Evolutionary conservation across 2,329 filamentous ascomycete species (phyloP).

Genomic region (Trichophyton schoenleinii): DNA sequence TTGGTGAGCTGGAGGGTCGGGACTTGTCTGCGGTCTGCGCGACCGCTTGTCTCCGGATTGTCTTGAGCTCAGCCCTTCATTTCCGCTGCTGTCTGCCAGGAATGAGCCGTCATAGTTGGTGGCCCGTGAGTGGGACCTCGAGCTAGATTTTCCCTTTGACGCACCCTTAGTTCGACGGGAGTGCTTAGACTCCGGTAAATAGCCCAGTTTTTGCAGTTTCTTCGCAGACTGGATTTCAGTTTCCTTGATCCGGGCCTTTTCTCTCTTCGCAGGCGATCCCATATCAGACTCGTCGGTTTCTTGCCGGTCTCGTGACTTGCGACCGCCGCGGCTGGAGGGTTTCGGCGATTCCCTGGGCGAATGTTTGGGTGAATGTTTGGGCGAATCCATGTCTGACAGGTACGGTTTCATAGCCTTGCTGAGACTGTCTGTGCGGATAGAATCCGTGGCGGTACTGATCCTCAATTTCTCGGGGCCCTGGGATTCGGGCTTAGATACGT

Average conservation of each 20-base stretch:
- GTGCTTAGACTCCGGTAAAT: not conserved
- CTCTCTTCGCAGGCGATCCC: not conserved
- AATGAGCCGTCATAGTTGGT: slow-evolving; percentile 21
- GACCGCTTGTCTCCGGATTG: not conserved
- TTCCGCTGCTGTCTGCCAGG: slow-evolving; percentile 26
- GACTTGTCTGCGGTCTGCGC: slow-evolving; percentile 4
- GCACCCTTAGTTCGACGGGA: not conserved
- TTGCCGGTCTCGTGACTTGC: slow-evolving; percentile 15
- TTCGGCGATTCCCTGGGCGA: too few relatives aligned
- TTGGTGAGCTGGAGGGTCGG: not conserved
- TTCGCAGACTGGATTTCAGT: not conserved
- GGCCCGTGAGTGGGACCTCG: not conserved
- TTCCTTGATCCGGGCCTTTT: not conserved
- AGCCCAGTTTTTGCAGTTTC: not conserved
- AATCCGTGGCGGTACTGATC: slow-evolving; percentile 19
- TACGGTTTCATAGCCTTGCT: slow-evolving; percentile 81
- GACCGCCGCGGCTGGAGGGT: slow-evolving; percentile 11
- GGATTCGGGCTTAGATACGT: slow-evolving; percentile 13
- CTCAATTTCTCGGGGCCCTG: slow-evolving; percentile 16
- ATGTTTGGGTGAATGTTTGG: slow-evolving; percentile 6
- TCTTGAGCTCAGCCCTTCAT: slow-evolving; percentile 18
- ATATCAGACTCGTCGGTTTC: not conserved
- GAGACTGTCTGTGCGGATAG: slow-evolving; percentile 65
- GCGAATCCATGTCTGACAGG: slow-evolving; percentile 33
- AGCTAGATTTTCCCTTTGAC: not conserved